Percentiles rank a stretch among this genome's conserved stretches.
phyloP scores from a whole-genome alignment of 257 asterid species.

The Linderniella brevidens region DNA sequence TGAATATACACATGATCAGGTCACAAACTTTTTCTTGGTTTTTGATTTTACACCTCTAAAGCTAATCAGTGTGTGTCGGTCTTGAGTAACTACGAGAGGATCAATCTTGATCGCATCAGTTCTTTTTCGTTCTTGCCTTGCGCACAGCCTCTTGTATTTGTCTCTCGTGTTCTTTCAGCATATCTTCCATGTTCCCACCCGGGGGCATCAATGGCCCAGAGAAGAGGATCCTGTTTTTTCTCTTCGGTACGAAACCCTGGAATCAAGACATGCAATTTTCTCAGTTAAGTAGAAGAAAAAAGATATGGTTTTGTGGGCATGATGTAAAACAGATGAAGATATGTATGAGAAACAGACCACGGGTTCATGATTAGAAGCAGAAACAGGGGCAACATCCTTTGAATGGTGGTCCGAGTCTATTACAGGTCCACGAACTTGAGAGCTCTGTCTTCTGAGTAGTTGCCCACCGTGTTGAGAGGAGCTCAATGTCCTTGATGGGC shows the following conservation, averaged over 20 bases:
- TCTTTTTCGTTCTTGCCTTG: conserved; percentile 26
- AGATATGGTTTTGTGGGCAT: background rate
- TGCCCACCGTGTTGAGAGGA: conserved; percentile 11
- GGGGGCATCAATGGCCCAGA: conserved; percentile 63
- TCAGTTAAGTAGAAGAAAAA: too few species aligned
- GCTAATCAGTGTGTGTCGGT: too few species aligned
- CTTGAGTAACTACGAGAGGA: too few species aligned
- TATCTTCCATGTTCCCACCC: conserved; percentile 57
- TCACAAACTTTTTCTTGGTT: too few species aligned
- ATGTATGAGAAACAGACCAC: conserved; percentile 17
- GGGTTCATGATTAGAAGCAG: conserved; percentile 17
- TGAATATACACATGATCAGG: too few species aligned
- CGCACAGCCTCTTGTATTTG: conserved; percentile 62
- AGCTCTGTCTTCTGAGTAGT: conserved; percentile 16
- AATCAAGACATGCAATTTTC: conserved; percentile 2
- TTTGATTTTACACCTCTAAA: too few species aligned
- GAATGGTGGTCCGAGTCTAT: conserved; percentile 17
- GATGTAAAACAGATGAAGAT: background rate
- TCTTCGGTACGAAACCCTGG: conserved; percentile 36
- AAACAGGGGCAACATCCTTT: conserved; percentile 5
- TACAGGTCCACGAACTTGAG: conserved; percentile 17
- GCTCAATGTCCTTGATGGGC: conserved; percentile 13
- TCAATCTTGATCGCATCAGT: background rate
- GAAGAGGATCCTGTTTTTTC: conserved; percentile 30
- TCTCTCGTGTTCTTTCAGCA: conserved; percentile 60